Evolutionary conservation across 176 grass and related monocot species (phyloP).

Genomic region (Carex littledalei): DNA sequence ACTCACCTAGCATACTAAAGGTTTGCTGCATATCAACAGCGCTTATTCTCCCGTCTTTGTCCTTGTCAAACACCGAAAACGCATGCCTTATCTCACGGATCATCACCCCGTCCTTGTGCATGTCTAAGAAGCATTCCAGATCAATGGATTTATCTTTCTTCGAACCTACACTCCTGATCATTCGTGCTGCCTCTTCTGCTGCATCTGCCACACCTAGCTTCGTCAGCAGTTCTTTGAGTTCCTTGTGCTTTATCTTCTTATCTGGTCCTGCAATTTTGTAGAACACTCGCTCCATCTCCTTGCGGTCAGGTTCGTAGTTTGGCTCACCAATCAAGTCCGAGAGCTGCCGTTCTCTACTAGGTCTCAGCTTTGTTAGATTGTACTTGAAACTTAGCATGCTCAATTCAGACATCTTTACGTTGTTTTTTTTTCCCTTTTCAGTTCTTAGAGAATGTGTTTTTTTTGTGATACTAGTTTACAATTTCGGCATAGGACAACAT

Average conservation of each 20-base stretch:
- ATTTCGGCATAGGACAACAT: not conserved
- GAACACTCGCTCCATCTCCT: constrained; percentile 67
- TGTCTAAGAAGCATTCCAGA: constrained; percentile 59
- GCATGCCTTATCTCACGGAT: constrained; percentile 46
- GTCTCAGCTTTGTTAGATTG: constrained; percentile 44
- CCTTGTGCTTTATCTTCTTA: constrained; percentile 21
- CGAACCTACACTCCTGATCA: constrained; percentile 38
- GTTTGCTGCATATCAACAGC: constrained; percentile 43
- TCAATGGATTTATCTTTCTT: constrained; percentile 54
- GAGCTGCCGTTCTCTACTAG: constrained; percentile 30
- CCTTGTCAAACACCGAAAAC: constrained; percentile 54
- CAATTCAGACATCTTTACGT: constrained; percentile 43
- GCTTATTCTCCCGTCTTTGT: constrained; percentile 51
- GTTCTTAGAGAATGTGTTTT: not conserved
- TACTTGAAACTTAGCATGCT: constrained; percentile 60
- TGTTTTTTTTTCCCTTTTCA: not conserved
- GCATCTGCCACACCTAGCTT: constrained; percentile 46
- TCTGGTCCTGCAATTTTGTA: constrained; percentile 26
- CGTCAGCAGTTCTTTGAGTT: constrained; percentile 31
- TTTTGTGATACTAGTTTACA: not conserved
- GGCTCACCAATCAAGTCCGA: constrained; percentile 35
- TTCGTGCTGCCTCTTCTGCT: constrained; percentile 36
- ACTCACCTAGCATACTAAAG: constrained; percentile 41
- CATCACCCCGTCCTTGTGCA: constrained; percentile 58
- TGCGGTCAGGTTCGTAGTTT: constrained; percentile 35